These are phyloP conservation scores for Hypoxylon crocopeplum DNA, from an alignment of 495 filamentous ascomycete genomes.

Conservation along the genomic window DNA sequence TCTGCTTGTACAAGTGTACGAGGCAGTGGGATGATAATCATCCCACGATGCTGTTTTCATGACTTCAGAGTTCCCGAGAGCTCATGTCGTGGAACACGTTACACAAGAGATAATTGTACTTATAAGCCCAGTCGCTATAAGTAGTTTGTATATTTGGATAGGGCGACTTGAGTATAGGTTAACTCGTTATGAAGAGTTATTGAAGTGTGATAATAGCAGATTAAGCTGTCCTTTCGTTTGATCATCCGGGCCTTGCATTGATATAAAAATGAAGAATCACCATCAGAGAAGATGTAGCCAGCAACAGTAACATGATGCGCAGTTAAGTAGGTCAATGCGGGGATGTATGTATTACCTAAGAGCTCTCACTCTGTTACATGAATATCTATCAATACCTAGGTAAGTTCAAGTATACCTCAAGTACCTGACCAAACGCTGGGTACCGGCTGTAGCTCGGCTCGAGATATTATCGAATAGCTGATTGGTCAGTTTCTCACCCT, in stretches of 20 bases:
- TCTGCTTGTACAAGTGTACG: background rate
- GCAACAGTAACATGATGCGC: too few relatives aligned
- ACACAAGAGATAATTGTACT: background rate
- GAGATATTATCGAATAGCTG: background rate
- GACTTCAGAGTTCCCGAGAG: background rate
- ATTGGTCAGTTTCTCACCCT: constrained; percentile 20
- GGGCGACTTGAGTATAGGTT: too few relatives aligned
- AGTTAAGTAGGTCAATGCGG: too few relatives aligned
- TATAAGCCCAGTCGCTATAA: too few relatives aligned
- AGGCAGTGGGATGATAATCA: constrained; percentile 25
- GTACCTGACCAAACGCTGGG: background rate
- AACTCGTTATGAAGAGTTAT: too few relatives aligned
- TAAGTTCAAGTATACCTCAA: too few relatives aligned
- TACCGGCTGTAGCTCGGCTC: background rate
- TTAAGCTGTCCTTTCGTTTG: too few relatives aligned
- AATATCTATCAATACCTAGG: constrained; percentile 8
- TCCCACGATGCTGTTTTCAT: constrained; percentile 4
- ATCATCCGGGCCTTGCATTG: too few relatives aligned
- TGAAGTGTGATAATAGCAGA: too few relatives aligned
- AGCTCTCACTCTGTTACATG: constrained; percentile 4
- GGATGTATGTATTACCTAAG: too few relatives aligned
- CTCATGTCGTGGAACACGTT: constrained; percentile 27
- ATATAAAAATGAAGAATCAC: too few relatives aligned
- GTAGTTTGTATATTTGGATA: too few relatives aligned
- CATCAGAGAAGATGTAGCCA: background rate